These are phyloP conservation scores for Candida coleopterorum DNA, from an alignment of 805 yeast genomes.

Conservation along the genomic window DNA sequence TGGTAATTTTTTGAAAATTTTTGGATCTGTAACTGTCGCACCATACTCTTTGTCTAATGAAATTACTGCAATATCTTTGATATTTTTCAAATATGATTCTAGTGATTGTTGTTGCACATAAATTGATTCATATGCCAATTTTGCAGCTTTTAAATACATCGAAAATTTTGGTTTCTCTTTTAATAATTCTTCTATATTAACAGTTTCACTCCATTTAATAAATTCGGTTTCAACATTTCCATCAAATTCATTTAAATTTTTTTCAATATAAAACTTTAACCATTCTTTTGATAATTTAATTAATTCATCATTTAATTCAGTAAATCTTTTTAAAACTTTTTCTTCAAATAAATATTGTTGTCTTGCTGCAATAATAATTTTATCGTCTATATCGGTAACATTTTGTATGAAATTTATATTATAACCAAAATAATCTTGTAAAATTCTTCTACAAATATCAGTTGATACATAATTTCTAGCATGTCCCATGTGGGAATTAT, in stretches of 20 bases:
- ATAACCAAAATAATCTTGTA: constrained; percentile 90
- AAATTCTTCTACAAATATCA: constrained; percentile 85
- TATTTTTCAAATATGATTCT: constrained; percentile 39
- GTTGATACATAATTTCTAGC: constrained; percentile 95
- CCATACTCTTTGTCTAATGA: constrained; percentile 70
- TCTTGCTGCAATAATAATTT: constrained; percentile 91
- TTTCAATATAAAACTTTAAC: constrained; percentile 44
- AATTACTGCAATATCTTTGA: constrained; percentile 77
- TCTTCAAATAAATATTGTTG: constrained; percentile 76
- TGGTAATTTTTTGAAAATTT: constrained; percentile 75
- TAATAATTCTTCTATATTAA: constrained; percentile 49
- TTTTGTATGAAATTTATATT: constrained; percentile 86
- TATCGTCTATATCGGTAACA: constrained; percentile 98
- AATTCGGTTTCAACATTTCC: constrained; percentile 34
- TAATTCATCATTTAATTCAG: constrained; percentile 30
- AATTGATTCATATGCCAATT: constrained; percentile 46
- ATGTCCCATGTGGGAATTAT: constrained; percentile 96
- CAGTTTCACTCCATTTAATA: constrained; percentile 44
- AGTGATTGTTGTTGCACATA: constrained; percentile 15
- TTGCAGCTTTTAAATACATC: constrained; percentile 71
- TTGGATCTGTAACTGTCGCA: constrained; percentile 74
- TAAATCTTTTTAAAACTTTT: constrained; percentile 33
- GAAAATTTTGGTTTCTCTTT: constrained; percentile 73
- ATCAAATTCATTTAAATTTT: constrained; percentile 48
- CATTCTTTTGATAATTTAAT: constrained; percentile 36